Evolutionary conservation across 2,329 filamentous ascomycete genomes (phyloP).

Genomic region (Sodiomyces alkalinus): DNA sequence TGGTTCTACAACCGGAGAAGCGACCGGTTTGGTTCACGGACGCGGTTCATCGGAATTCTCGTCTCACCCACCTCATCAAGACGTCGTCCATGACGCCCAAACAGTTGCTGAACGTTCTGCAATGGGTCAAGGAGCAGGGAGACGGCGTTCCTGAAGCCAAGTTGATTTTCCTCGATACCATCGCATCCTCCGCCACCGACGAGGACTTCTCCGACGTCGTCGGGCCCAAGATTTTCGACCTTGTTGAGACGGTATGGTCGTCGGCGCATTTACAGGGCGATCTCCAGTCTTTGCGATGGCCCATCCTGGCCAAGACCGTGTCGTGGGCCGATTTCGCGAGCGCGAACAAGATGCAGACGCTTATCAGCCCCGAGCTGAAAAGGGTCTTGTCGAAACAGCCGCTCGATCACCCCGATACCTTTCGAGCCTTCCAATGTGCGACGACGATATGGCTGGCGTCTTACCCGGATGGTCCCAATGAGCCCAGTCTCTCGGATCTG

Average conservation of each 20-base stretch:
- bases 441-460: constrained; percentile 22
- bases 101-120: constrained; percentile 27
- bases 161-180: constrained; percentile 25
- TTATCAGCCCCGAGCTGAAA: constrained; percentile 16
- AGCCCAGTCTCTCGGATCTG: constrained; percentile 15
- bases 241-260: constrained; percentile 13
- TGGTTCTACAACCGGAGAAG: constrained; percentile 5
- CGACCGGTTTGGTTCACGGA: constrained; percentile 14
- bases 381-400: constrained; percentile 17
- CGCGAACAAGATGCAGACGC: constrained; percentile 17
- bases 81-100: constrained; percentile 26
- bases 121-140: constrained; percentile 23
- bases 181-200: constrained; percentile 24
- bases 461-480: constrained; percentile 18
- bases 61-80: constrained; percentile 16
- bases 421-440: constrained; percentile 25
- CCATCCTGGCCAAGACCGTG: constrained; percentile 19
- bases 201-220: constrained; percentile 27
- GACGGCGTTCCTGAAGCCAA: constrained; percentile 15
- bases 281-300: constrained; percentile 23
- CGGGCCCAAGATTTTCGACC: constrained; percentile 21
- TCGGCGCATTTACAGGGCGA: constrained; percentile 14
- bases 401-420: constrained; percentile 18
- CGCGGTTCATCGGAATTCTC: constrained; percentile 4
- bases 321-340: constrained; percentile 18